Evolutionary conservation across 768 basidiomycete species (phyloP), one percentile per base, ranked within the genome.

Genomic region (Lactifluus rugatus): DNA sequence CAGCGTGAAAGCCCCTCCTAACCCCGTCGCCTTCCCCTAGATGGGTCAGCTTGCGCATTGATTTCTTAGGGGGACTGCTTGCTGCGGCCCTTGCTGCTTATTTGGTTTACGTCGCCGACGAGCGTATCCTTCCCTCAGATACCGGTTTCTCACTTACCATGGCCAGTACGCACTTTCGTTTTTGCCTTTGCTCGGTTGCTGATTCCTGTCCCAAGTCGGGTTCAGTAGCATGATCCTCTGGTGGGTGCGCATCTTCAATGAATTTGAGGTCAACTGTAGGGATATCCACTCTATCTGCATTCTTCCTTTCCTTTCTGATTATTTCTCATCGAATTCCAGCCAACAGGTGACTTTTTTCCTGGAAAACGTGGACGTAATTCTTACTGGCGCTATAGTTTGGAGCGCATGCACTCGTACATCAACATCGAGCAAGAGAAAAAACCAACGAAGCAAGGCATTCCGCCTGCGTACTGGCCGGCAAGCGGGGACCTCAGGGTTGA

Each of bases 381-480:
- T 32, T 48, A 58, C 26, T 19, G 31, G 14, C 21, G 13, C 26
- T 50, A 49, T 52, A 77, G 78, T 57, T 56, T 78, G 48, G 76
- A 81, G 65, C 75, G 82, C 44, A 74, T 84, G 45, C 71, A 77
- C 47, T 77, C 77, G 47, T 84, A 82, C 64, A 66, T 83, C 37
- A 68, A 72, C n/a, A 79, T 81, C 42, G 81, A 81, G 50, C 79
- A 80, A 57, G 83, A 84, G 65, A 74, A 75, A 0, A 70, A 72
- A 52, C 61, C 75, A 0, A 72, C 71, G 0, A 60, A 68, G 26
- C 60, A 70, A 6, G 76, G 76, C 2, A 66, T 74, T n/a, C 83
- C 83, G 3, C 81, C 83, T 5, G 82, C 83, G 0, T 78, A 81
- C 56, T 85, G 83, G 83, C 83, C 83, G 4, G 73, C 82, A 1